Evolutionary conservation across 805 yeast species (phyloP), one percentile per base, ranked within the genome.

Genomic region (Saturnispora sanitii): DNA sequence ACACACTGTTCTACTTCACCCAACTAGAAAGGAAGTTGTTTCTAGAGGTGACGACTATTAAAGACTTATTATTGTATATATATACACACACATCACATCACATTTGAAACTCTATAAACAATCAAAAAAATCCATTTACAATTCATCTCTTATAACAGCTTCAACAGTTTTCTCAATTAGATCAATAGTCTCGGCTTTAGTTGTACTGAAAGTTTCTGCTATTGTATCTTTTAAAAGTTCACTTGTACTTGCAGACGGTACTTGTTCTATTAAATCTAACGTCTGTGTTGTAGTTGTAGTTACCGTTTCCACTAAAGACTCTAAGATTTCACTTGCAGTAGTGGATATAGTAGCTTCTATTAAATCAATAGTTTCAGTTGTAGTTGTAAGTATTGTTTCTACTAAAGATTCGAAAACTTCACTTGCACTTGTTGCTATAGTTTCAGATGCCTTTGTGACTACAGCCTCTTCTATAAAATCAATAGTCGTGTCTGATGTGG

Each of bases 41-140:
- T 84, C 96, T 12, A 75, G 90, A 50, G 98, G 99, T 38, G 96
- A 86, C 34, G 99, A 92, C 62, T 92, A 79, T 58, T 90, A 62
- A 48, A n/a, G 29, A 19, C 13, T 15, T 39, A 27, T 17, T 19
- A 20, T n/a, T 33, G 26, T 26, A 33, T 28, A 26, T 20, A 26
- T 17, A 12, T 15, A 27, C 12, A 12, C 7, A 17, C n/a, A n/a
- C n/a, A n/a, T n/a, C n/a, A n/a, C n/a, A n/a, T n/a, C n/a, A n/a
- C n/a, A n/a, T n/a, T n/a, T n/a, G n/a, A n/a, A n/a, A n/a, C n/a
- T n/a, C n/a, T n/a, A n/a, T n/a, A n/a, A n/a, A n/a, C n/a, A 27
- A 23, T 18, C 21, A 13, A 26, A 13, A 16, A 12, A 16, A n/a
- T n/a, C 6, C 22, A 18, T 18, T 36, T 33, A 45, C 21, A 45